phyloP scores from a whole-genome alignment of 1,284 basidiomycete species.

The Puccinia polysora region DNA sequence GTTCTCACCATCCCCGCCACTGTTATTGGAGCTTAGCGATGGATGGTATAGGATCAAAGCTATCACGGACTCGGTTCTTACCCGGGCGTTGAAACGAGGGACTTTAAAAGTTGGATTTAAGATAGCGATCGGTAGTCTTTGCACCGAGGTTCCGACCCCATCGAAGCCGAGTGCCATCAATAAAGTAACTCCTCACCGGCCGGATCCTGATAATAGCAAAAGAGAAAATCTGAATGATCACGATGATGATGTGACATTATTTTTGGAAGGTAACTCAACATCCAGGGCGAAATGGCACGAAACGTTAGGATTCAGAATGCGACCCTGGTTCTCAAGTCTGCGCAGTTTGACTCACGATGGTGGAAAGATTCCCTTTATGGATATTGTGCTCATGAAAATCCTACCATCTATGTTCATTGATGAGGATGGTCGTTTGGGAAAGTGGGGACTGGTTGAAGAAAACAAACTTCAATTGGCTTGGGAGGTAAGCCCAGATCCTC shows the following conservation, averaged over 20 bases:
- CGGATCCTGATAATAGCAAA: background rate
- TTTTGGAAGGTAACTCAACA: constrained; percentile 30
- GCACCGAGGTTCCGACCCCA: background rate
- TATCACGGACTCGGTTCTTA: background rate
- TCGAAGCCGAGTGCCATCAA: background rate
- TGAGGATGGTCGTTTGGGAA: constrained; percentile 9
- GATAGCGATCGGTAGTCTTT: constrained; percentile 10
- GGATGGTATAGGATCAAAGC: constrained; percentile 37
- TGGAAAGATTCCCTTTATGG: constrained; percentile 19
- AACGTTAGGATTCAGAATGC: constrained; percentile 14
- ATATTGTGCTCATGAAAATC: constrained; percentile 27
- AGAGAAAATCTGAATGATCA: too few relatives aligned
- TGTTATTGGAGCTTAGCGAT: constrained; percentile 27
- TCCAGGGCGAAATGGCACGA: constrained; percentile 24
- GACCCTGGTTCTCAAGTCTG: constrained; percentile 9
- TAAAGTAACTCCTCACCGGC: background rate
- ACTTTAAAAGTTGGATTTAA: constrained; percentile 24
- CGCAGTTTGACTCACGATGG: constrained; percentile 26
- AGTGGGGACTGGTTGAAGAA: constrained; percentile 29
- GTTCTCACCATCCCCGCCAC: background rate
- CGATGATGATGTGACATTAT: constrained; percentile 10
- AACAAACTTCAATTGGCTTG: constrained; percentile 18
- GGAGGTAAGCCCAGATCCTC: constrained; percentile 12
- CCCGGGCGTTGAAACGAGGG: constrained; percentile 12
- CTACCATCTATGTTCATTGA: constrained; percentile 20